phyloP scores from a whole-genome alignment of 2,329 filamentous ascomycete genomes.

The Iodosphaeria phyllophila region DNA sequence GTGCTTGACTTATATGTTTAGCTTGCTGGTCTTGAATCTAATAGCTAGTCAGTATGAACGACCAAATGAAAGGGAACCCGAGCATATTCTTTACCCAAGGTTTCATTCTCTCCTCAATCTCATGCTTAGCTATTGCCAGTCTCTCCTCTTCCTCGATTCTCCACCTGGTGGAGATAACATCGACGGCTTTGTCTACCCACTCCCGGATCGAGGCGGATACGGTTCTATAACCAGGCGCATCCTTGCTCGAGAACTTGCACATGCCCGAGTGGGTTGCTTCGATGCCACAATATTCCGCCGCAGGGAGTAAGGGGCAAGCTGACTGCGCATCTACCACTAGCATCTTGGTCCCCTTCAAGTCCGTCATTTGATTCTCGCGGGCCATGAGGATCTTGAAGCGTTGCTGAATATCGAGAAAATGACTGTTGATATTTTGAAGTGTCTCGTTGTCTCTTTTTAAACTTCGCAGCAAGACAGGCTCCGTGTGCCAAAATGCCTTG shows the following conservation, averaged over 20 bases:
- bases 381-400: slow-evolving; percentile 60
- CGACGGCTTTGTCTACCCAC: slow-evolving; percentile 34
- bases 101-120: slow-evolving; percentile 25
- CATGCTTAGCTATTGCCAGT: slow-evolving; percentile 20
- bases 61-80: too few relatives aligned
- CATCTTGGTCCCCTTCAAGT: slow-evolving; percentile 41
- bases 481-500: slow-evolving; percentile 45
- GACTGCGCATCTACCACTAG: slow-evolving; percentile 53
- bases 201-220: slow-evolving; percentile 28
- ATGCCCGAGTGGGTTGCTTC: slow-evolving; percentile 20
- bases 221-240: slow-evolving; percentile 44
- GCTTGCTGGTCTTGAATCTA: too few relatives aligned
- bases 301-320: slow-evolving; percentile 49
- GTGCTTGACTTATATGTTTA: too few relatives aligned
- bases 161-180: slow-evolving; percentile 38
- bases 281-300: slow-evolving; percentile 53
- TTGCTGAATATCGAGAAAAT: slow-evolving; percentile 53
- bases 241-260: slow-evolving; percentile 28
- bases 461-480: slow-evolving; percentile 48
- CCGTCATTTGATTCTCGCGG: slow-evolving; percentile 55
- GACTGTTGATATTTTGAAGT: slow-evolving; percentile 52
- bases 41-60: too few relatives aligned
- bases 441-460: slow-evolving; percentile 60
- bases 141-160: slow-evolving; percentile 36
- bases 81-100: slow-evolving; percentile 19